Base-by-base conservation (phyloP, 257 asterid species). In the Solanum tacnaense region DNA sequence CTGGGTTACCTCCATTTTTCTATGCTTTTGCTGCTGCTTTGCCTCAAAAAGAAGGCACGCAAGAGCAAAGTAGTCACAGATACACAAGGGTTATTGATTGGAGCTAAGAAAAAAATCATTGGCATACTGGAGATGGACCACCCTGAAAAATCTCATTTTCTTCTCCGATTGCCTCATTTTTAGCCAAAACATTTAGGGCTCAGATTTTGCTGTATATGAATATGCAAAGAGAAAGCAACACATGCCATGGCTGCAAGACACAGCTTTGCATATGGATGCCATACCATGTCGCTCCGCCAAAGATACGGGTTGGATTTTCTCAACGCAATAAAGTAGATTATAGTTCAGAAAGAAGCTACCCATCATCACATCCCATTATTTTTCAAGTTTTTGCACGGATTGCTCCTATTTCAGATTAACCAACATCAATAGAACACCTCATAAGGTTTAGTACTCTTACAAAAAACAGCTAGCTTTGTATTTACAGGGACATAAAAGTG, bases 211-310 rank as follows among this genome's bases (percentile, higher is more conserved):
- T 44, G 74, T 78, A 58, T 39, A 49, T 46, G 68, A 71, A 58
- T 16, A 70, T 41, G 86, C 83, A 58, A 87, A 41, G 70, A 32
- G 70, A 81, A 68, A 58, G 84, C 36, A 34, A 58, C 56, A 39
- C n/a, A 86, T 81, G 87, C 92, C 92, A 90, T 86, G 90, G 88
- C 90, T 60, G 89, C 90, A 88, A 36, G 78, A 86, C 71, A 44
- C 84, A 62, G 18, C 29, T 68, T 78, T 13, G 65, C 84, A 39
- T 13, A 78, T 25, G 65, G 36, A 78, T 20, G 79, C 86, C 32
- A 3, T 34, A 29, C 38, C 29, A 83, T 86, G 25, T 82, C 56
- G 86, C 90, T 84, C 86, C 86, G 84, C 92, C 90, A 90, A 58
- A 85, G 91, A 89, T 88, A 88, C 88, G 86, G 89, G 62, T 86